These are phyloP conservation scores for thale cress (Arabidopsis thaliana) DNA, from an alignment of 345 rosid genomes.

Conservation along the genomic window DNA sequence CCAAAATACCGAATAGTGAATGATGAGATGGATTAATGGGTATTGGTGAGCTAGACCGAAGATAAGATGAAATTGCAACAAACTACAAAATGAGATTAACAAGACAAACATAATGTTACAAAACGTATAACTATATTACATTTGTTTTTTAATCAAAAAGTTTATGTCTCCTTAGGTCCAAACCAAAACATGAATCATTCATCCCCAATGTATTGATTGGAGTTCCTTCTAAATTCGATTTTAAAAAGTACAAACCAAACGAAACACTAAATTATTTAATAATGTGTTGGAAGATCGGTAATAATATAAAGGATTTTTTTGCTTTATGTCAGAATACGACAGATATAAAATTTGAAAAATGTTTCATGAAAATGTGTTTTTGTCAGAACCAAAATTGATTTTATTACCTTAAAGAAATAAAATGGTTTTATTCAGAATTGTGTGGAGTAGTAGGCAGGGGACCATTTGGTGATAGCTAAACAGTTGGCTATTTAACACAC, in stretches of 20 bases:
- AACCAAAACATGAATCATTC: too few species aligned
- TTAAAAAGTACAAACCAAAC: too few species aligned
- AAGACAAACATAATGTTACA: too few species aligned
- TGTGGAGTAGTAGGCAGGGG: constrained; percentile 53
- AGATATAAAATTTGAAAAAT: constrained; percentile 13
- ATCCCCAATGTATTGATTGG: too few species aligned
- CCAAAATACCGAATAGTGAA: background rate
- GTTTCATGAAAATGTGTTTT: constrained; percentile 33
- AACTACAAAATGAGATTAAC: background rate
- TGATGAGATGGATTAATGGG: background rate
- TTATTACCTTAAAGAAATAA: constrained; percentile 35
- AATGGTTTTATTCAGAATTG: background rate
- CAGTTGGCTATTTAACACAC: constrained; percentile 51
- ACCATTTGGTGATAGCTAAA: constrained; percentile 51
- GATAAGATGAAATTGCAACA: background rate
- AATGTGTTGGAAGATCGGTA: background rate
- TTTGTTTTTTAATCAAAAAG: too few species aligned
- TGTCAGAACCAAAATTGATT: constrained; percentile 37
- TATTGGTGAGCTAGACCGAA: background rate
- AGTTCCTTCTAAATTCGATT: too few species aligned
- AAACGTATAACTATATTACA: too few species aligned
- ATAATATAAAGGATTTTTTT: background rate
- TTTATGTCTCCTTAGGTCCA: too few species aligned
- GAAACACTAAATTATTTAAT: too few species aligned
- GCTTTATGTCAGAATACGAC: background rate